Evolutionary conservation across 768 basidiomycete species (phyloP).

Genomic region (Dacryopinax primogenitus): DNA sequence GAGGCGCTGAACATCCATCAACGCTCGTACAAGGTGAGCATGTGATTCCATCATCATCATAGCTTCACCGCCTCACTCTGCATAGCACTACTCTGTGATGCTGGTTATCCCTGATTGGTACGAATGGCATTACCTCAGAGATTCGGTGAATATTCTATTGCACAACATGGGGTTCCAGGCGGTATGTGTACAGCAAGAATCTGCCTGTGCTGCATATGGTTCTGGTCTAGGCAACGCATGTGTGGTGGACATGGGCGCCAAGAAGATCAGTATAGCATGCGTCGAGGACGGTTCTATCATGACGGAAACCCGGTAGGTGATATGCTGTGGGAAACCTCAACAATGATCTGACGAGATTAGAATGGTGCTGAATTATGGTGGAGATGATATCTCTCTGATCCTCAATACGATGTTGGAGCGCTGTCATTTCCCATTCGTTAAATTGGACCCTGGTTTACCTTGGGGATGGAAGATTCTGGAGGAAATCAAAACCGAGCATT

Average conservation of each 20-base stretch:
- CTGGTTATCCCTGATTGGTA: constrained; percentile 88
- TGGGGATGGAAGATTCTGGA: constrained; percentile 90
- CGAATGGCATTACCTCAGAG: constrained; percentile 69
- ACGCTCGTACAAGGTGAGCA: constrained; percentile 47
- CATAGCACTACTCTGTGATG: constrained; percentile 74
- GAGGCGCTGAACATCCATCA: constrained; percentile 44
- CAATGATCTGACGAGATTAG: constrained; percentile 25
- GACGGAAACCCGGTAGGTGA: constrained; percentile 64
- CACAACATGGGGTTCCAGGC: constrained; percentile 83
- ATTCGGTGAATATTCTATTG: constrained; percentile 59
- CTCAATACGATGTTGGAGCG: constrained; percentile 63
- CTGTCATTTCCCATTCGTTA: constrained; percentile 78
- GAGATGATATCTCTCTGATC: constrained; percentile 90
- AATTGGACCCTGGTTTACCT: constrained; percentile 57
- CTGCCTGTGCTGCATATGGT: constrained; percentile 84
- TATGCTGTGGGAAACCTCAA: background rate
- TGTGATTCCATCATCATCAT: background rate
- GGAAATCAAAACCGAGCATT: constrained; percentile 71
- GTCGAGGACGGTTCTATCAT: constrained; percentile 88
- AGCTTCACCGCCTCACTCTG: background rate
- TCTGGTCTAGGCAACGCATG: constrained; percentile 92
- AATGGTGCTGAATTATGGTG: constrained; percentile 74
- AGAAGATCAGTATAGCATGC: constrained; percentile 71
- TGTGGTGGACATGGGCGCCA: constrained; percentile 88
- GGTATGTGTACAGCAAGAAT: constrained; percentile 89